phyloP scores from a whole-genome alignment of 768 basidiomycete genomes.

The Calocybe indica region DNA sequence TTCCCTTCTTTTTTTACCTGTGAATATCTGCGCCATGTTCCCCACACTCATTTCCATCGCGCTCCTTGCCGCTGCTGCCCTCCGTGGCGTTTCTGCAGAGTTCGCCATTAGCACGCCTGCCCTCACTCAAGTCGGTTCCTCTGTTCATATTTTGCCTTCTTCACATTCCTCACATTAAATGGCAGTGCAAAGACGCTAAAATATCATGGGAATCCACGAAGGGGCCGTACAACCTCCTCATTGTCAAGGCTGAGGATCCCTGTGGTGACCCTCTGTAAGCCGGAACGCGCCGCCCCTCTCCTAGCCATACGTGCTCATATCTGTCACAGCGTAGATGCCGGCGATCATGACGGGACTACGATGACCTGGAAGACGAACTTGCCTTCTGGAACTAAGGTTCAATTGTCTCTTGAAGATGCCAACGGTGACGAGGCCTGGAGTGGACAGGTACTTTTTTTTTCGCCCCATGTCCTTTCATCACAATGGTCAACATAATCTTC shows the following conservation, averaged over 20 bases:
- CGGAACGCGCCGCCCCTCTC: background rate
- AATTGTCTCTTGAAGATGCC: conserved; percentile 49
- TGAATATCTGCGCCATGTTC: conserved; percentile 48
- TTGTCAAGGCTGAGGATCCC: conserved; percentile 44
- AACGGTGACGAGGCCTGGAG: conserved; percentile 64
- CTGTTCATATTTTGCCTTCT: too few species aligned
- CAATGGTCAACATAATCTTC: background rate
- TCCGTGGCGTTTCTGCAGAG: conserved; percentile 45
- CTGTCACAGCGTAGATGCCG: conserved; percentile 48
- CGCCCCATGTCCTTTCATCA: conserved; percentile 1
- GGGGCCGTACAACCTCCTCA: conserved; percentile 53
- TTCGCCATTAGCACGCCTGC: conserved; percentile 48
- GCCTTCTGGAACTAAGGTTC: conserved; percentile 39
- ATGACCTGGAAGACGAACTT: conserved; percentile 42
- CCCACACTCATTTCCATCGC: conserved; percentile 71
- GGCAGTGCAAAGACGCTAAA: conserved; percentile 45
- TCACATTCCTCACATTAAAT: too few species aligned
- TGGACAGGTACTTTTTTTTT: conserved; percentile 36
- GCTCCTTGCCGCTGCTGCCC: conserved; percentile 55
- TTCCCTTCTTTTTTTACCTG: conserved; percentile 13
- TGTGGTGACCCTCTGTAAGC: conserved; percentile 61
- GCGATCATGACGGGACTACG: conserved; percentile 40
- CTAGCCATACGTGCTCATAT: conserved; percentile 1
- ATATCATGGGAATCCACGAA: conserved; percentile 46
- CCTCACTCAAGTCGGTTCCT: conserved; percentile 41